These are phyloP conservation scores for Entomophthora muscae DNA, from an alignment of 371 early-diverging fungal species.

Conservation along the genomic window DNA sequence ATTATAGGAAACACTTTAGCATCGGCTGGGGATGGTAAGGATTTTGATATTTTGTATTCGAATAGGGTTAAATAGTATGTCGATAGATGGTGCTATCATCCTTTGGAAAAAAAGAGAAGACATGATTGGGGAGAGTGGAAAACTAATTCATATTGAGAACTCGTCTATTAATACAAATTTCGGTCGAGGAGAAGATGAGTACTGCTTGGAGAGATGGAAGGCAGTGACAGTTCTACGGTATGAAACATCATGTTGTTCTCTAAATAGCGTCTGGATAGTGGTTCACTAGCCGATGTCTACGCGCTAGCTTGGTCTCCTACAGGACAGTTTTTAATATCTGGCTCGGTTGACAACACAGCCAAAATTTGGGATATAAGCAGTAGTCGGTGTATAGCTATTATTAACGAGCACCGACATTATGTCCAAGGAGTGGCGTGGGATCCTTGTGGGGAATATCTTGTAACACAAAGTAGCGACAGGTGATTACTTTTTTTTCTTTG, in stretches of 20 bases:
- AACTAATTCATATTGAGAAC: not conserved
- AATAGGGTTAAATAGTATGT: not conserved
- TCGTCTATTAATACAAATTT: slow-evolving; percentile 3
- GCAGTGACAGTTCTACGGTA: slow-evolving; percentile 23
- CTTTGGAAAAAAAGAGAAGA: slow-evolving; percentile 54
- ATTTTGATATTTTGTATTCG: not conserved
- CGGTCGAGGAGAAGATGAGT: slow-evolving; percentile 21
- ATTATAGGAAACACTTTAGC: slow-evolving; percentile 42
- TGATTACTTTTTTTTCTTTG: slow-evolving; percentile 17
- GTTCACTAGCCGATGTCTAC: slow-evolving; percentile 64
- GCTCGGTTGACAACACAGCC: slow-evolving; percentile 81
- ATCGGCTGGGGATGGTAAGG: slow-evolving; percentile 74
- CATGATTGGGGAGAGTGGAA: slow-evolving; percentile 23
- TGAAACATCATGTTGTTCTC: not conserved
- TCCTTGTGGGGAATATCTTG: slow-evolving; percentile 69
- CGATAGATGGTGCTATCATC: slow-evolving; percentile 60
- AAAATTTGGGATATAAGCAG: slow-evolving; percentile 70
- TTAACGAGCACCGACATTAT: slow-evolving; percentile 77
- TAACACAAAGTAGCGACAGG: slow-evolving; percentile 86
- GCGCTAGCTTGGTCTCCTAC: slow-evolving; percentile 92
- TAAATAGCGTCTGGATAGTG: slow-evolving; percentile 20
- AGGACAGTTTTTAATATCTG: slow-evolving; percentile 70
- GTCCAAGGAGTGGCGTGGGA: slow-evolving; percentile 96
- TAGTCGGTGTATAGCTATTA: slow-evolving; percentile 55
- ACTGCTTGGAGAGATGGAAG: slow-evolving; percentile 35